Evolutionary conservation across 2,329 filamentous ascomycete genomes (phyloP).

Genomic region (Diaporthe helianthi): DNA sequence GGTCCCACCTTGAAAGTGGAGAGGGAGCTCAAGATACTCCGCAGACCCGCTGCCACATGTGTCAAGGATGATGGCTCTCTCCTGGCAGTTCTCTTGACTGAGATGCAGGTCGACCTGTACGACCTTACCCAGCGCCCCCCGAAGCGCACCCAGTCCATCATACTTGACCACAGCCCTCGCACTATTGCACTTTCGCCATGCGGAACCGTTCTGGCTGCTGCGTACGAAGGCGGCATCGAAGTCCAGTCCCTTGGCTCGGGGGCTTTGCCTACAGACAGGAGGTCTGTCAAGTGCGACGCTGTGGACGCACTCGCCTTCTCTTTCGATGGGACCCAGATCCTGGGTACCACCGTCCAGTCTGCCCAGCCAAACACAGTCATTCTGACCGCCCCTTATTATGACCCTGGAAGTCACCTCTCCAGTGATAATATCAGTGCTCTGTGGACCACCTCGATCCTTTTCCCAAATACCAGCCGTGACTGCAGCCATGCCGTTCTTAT

Average conservation of each 20-base stretch:
- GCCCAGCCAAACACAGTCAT: constrained; percentile 75
- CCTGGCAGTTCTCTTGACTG: constrained; percentile 80
- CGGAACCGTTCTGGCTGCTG: constrained; percentile 81
- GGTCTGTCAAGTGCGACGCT: constrained; percentile 79
- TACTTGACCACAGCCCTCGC: constrained; percentile 78
- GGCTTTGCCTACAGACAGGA: constrained; percentile 69
- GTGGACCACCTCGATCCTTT: constrained; percentile 87
- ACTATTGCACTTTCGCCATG: constrained; percentile 83
- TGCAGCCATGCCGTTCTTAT: constrained; percentile 80
- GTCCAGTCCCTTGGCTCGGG: constrained; percentile 76
- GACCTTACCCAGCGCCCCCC: constrained; percentile 70
- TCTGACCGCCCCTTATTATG: constrained; percentile 80
- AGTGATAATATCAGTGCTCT: constrained; percentile 75
- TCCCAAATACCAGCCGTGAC: constrained; percentile 80
- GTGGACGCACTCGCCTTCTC: constrained; percentile 80
- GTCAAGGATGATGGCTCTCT: constrained; percentile 79
- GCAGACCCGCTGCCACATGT: constrained; percentile 77
- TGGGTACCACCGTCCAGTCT: constrained; percentile 75
- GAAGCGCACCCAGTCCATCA: constrained; percentile 74
- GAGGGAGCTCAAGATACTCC: constrained; percentile 80
- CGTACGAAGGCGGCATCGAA: constrained; percentile 89
- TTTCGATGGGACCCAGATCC: constrained; percentile 76
- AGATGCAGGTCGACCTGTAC: constrained; percentile 89
- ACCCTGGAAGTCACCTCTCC: constrained; percentile 69
- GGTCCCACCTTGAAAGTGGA: constrained; percentile 66